A percentile compares a stretch with the other conserved stretches of the same genome.
These are phyloP conservation scores for Laguncularia racemosa DNA, from an alignment of 345 rosid genomes.

Conservation along the genomic window DNA sequence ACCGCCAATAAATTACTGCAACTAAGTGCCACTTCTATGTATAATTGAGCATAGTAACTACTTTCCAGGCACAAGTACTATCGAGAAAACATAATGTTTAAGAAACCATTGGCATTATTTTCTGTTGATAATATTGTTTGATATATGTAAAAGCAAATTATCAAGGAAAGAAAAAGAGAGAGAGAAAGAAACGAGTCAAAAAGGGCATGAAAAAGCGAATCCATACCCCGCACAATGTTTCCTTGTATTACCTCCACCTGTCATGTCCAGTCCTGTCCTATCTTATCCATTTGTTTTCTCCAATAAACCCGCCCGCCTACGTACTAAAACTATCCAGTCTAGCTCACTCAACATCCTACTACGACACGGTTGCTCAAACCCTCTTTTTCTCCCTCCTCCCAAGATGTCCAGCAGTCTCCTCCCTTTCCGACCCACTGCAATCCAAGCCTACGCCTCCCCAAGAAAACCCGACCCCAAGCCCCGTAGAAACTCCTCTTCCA, in stretches of 20 bases:
- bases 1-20: too few relatives aligned
- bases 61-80: too few relatives aligned
- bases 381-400: not conserved
- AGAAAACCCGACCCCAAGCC: slow-evolving; percentile 3
- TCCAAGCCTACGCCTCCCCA: slow-evolving; percentile 32
- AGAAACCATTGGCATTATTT: too few relatives aligned
- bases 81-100: too few relatives aligned
- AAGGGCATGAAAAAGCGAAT: not conserved
- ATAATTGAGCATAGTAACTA: too few relatives aligned
- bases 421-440: slow-evolving; percentile 27
- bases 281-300: slow-evolving; percentile 9
- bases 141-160: too few relatives aligned
- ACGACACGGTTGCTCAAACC: not conserved
- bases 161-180: too few relatives aligned
- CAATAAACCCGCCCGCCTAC: not conserved
- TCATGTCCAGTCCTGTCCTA: slow-evolving; percentile 7
- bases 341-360: not conserved
- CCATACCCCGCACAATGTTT: not conserved
- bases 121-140: too few relatives aligned
- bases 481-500: slow-evolving; percentile 18
- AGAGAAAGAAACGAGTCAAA: too few relatives aligned
- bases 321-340: not conserved
- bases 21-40: too few relatives aligned
- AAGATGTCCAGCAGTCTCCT: slow-evolving; percentile 43
- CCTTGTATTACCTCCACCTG: not conserved